phyloP scores from a whole-genome alignment of 345 rosid genomes.

The Gossypioides kirkii region DNA sequence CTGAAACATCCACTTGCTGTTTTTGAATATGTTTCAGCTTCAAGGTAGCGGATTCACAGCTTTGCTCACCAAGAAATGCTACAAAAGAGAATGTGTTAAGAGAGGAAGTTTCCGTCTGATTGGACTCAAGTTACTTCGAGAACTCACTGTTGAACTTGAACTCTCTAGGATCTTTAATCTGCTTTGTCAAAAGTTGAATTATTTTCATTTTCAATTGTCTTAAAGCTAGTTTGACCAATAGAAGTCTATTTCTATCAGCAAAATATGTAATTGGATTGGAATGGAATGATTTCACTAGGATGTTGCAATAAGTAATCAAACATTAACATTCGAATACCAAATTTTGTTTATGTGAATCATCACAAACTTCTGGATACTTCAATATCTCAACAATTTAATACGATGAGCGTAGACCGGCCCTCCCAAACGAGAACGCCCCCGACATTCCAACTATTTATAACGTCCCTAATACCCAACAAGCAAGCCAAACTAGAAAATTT shows the following conservation, averaged over 20 bases:
- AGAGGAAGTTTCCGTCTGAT: slow-evolving; percentile 12
- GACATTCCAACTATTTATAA: too few species aligned
- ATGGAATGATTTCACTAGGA: neutral
- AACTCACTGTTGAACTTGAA: neutral
- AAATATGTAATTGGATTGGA: neutral
- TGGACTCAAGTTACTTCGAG: neutral
- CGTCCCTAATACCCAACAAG: too few species aligned
- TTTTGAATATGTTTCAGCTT: slow-evolving; percentile 17
- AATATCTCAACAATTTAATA: too few species aligned
- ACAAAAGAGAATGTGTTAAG: neutral
- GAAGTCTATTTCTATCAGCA: neutral
- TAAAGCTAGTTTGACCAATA: neutral
- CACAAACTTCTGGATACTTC: too few species aligned
- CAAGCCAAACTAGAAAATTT: too few species aligned
- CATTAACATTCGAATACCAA: too few species aligned
- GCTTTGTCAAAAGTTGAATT: neutral
- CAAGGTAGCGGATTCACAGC: slow-evolving; percentile 15
- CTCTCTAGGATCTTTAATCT: neutral
- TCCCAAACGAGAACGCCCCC: too few species aligned
- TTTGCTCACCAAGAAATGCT: slow-evolving; percentile 1
- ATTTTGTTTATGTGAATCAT: slow-evolving; percentile 5
- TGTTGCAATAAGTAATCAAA: neutral
- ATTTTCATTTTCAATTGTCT: neutral
- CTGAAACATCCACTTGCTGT: neutral
- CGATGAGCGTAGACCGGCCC: too few species aligned